Evolutionary conservation across 306 rosid species (phyloP), one percentile per base, ranked within the genome.

Genomic region (Vicia faba): DNA sequence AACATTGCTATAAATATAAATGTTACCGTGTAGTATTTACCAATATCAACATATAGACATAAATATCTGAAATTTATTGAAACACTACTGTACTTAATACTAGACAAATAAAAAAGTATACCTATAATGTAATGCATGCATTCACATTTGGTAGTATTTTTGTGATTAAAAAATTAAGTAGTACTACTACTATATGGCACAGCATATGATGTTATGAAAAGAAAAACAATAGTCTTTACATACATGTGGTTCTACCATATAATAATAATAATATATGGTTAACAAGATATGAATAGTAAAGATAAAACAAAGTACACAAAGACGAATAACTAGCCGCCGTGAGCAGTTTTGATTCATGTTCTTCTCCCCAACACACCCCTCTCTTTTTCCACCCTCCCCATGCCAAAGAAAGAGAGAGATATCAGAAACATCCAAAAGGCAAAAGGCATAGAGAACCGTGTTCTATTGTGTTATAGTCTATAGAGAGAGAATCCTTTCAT

Each of bases 361-460:
- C 76, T 56, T 63, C 76, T 51, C 63, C 73, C 70, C 64, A 72
- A 49, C 78, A 43, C 76, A 68, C 12, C n/a, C 66, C 2, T 29
- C 49, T 55, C 63, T 13, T 57, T 55, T 63, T 43, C 72, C 75
- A 39, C 54, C 59, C 62, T 5, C 61, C 23, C 33, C 23, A 72
- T 69, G 16, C 49, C 9, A 60, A 66, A 50, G 9, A 60, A 66
- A 50, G 60, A 49, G 15, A 60, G 71, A 50, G 55, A 44, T 26
- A 66, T 44, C 83, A 81, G 85, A 87, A 79, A 83, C 83, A 68
- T 85, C 90, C 92, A 87, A 84, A 84, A 79, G 83, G 25, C 81
- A 49, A 79, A 79, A 29, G 68, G 68, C 89, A 82, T 90, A 66
- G 96, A 76, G 82, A 84, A 73, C 76, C 89, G 96, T 78, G 96